Conservation (phyloP, 192 early-diverging fungal genomes). For the Coemansia sp. region DNA sequence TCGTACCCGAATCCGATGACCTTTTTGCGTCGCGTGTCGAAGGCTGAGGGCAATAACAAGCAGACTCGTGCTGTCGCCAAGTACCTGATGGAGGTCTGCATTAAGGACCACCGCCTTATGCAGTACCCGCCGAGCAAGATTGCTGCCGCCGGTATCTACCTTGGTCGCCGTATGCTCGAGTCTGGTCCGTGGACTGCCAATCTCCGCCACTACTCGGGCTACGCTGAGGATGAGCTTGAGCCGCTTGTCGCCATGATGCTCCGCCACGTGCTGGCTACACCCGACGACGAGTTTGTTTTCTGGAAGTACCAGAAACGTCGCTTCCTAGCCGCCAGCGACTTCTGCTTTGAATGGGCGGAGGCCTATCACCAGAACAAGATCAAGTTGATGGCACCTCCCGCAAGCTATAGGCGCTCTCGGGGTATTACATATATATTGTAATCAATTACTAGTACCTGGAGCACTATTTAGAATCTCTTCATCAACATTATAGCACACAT, state of each 20-base stretch:
- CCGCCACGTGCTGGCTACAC: conserved; percentile 62
- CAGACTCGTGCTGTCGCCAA: conserved; percentile 92
- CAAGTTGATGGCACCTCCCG: conserved; percentile 22
- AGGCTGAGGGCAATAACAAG: conserved; percentile 87
- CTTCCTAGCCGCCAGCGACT: conserved; percentile 80
- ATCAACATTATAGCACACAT: no score
- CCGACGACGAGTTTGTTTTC: conserved; percentile 69
- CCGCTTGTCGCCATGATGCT: conserved; percentile 71
- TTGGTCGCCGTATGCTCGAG: no score
- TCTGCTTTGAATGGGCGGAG: conserved; percentile 79
- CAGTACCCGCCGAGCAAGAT: conserved; percentile 67
- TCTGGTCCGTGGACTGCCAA: conserved; percentile 76
- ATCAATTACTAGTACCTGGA: no score
- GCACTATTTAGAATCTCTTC: no score
- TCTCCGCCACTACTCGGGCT: conserved; percentile 80
- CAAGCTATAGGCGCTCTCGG: conserved; percentile 1
- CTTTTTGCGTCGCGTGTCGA: conserved; percentile 87
- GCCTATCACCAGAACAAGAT: conserved; percentile 44
- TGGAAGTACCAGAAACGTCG: conserved; percentile 82
- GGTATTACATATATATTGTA: no score
- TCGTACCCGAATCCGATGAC: conserved; percentile 42
- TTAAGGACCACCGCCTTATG: conserved; percentile 85
- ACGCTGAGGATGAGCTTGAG: conserved; percentile 68
- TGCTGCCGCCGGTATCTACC: conserved; percentile 55
- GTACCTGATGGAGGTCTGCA: conserved; percentile 93